These are phyloP conservation scores for Backusella macrospora DNA, from an alignment of 192 early-diverging fungal species.

Conservation along the genomic window DNA sequence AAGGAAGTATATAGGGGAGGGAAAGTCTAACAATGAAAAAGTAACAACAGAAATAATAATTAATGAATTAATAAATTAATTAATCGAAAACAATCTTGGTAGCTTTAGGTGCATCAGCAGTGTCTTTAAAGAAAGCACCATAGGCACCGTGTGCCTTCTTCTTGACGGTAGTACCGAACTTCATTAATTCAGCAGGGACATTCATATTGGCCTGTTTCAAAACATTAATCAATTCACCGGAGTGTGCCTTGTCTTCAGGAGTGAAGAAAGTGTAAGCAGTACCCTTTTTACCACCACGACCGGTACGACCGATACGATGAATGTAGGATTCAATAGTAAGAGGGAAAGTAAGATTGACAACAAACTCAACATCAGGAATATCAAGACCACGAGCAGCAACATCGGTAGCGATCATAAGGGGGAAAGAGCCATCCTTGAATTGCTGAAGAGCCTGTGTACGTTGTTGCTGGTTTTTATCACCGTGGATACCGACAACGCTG, in stretches of 20 bases:
- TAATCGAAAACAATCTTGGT: slow-evolving; percentile 88
- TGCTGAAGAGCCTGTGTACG: slow-evolving; percentile 76
- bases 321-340: slow-evolving; percentile 92
- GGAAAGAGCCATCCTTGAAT: slow-evolving; percentile 81
- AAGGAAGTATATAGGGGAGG: background rate
- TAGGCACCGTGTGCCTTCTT: slow-evolving; percentile 96
- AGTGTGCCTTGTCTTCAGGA: slow-evolving; percentile 82
- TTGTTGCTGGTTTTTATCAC: slow-evolving; percentile 86
- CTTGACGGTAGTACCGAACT: slow-evolving; percentile 95
- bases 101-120: slow-evolving; percentile 68
- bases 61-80: background rate
- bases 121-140: slow-evolving; percentile 93
- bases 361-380: slow-evolving; percentile 91
- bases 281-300: slow-evolving; percentile 90
- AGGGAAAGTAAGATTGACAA: slow-evolving; percentile 97
- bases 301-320: slow-evolving; percentile 95
- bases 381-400: slow-evolving; percentile 90
- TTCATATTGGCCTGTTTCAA: slow-evolving; percentile 83
- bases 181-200: slow-evolving; percentile 86
- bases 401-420: slow-evolving; percentile 93
- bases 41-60: background rate
- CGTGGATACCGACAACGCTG: slow-evolving; percentile 86
- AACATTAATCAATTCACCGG: slow-evolving; percentile 90
- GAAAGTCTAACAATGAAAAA: background rate
- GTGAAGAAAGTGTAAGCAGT: slow-evolving; percentile 94